phyloP scores from a whole-genome alignment of 2,329 filamentous ascomycete species.

The Pseudogymnoascus sp. region DNA sequence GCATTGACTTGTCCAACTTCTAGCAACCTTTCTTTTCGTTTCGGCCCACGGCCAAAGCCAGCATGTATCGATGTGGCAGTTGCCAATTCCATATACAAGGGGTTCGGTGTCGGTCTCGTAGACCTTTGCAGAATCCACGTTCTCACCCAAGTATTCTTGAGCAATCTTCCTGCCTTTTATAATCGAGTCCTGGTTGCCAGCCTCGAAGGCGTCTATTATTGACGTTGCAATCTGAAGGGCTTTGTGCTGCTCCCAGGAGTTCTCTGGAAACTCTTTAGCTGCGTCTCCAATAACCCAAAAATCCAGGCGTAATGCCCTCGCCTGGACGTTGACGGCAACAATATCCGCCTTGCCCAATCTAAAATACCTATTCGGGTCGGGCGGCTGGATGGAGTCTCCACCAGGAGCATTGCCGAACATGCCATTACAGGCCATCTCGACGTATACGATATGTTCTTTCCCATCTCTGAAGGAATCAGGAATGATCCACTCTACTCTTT shows the following conservation, averaged over 20 bases:
- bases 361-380: constrained; percentile 75
- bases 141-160: constrained; percentile 68
- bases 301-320: constrained; percentile 75
- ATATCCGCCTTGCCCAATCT: constrained; percentile 71
- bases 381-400: constrained; percentile 81
- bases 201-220: constrained; percentile 85
- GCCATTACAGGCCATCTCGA: constrained; percentile 97
- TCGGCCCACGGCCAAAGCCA: constrained; percentile 99
- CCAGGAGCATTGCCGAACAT: constrained; percentile 93
- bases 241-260: constrained; percentile 82
- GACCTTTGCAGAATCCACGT: constrained; percentile 73
- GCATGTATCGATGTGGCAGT: constrained; percentile 96
- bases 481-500: constrained; percentile 85
- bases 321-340: constrained; percentile 78
- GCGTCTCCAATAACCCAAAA: constrained; percentile 96
- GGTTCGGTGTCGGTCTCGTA: constrained; percentile 68
- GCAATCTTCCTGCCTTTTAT: constrained; percentile 74
- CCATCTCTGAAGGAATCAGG: constrained; percentile 75
- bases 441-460: constrained; percentile 79
- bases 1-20: constrained; percentile 95
- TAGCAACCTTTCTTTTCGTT: constrained; percentile 90
- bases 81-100: constrained; percentile 80
- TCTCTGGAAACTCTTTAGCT: constrained; percentile 77
- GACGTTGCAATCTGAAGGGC: constrained; percentile 75
- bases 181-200: constrained; percentile 69